A percentile compares a stretch with the other conserved stretches of the same genome.
These are phyloP conservation scores for Malassezia sympodialis DNA, from an alignment of 1,284 basidiomycete genomes.

Conservation along the genomic window DNA sequence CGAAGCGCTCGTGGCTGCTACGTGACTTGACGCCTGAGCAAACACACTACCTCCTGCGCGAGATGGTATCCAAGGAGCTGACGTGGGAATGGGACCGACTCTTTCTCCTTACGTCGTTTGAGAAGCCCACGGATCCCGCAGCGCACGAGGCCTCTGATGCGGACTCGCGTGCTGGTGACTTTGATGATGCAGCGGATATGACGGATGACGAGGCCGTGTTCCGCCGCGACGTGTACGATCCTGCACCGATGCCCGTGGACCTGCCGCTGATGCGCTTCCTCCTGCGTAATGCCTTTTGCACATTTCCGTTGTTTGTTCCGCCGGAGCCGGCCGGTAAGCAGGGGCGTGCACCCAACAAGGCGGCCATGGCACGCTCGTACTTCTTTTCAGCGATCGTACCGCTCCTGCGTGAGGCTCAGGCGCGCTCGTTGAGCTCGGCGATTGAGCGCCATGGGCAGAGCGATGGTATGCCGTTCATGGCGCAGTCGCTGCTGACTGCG, in stretches of 20 bases:
- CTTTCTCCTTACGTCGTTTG: slow-evolving; percentile 31
- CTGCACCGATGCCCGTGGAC: slow-evolving; percentile 18
- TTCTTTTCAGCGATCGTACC: slow-evolving; percentile 32
- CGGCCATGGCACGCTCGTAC: slow-evolving; percentile 29
- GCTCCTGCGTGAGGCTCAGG: slow-evolving; percentile 31
- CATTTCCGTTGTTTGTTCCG: slow-evolving; percentile 40
- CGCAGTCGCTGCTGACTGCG: slow-evolving; percentile 22
- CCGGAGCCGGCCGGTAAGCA: slow-evolving; percentile 25
- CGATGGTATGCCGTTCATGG: slow-evolving; percentile 35
- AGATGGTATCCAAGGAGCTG: slow-evolving; percentile 30
- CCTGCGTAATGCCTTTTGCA: slow-evolving; percentile 37
- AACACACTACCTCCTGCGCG: slow-evolving; percentile 38
- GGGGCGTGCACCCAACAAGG: slow-evolving; percentile 28
- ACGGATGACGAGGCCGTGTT: slow-evolving; percentile 40
- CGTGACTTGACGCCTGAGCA: slow-evolving; percentile 30
- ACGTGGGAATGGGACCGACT: slow-evolving; percentile 38
- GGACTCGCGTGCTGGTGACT: slow-evolving; percentile 35
- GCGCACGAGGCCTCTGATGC: slow-evolving; percentile 19
- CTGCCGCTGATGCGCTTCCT: slow-evolving; percentile 39
- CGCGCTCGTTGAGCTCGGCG: slow-evolving; percentile 32
- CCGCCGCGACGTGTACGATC: slow-evolving; percentile 30
- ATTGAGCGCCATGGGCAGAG: slow-evolving; percentile 41
- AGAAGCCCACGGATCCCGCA: slow-evolving; percentile 22
- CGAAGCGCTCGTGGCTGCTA: slow-evolving; percentile 24
- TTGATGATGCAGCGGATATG: slow-evolving; percentile 21